Percentiles rank a stretch among this genome's conserved stretches.
Evolutionary conservation across 768 basidiomycete species (phyloP).

Genomic region (Punctularia strigosozonata): DNA sequence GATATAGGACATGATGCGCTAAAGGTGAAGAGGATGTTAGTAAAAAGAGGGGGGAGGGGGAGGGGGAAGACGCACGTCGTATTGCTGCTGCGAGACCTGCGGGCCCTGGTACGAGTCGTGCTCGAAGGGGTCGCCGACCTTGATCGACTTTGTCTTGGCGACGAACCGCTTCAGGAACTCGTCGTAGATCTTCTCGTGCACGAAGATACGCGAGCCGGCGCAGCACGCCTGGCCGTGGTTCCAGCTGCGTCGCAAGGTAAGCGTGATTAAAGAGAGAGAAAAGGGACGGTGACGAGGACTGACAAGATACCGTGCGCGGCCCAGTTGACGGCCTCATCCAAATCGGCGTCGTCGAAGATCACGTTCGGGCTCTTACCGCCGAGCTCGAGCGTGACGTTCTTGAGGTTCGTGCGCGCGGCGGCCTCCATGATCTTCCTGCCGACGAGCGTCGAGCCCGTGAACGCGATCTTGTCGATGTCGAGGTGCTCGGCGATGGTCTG

Average conservation of each 20-base stretch:
- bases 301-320: conserved; percentile 47
- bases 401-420: conserved; percentile 49
- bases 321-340: conserved; percentile 49
- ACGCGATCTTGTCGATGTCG: conserved; percentile 55
- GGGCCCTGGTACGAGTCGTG: conserved; percentile 59
- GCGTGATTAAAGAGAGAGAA: conserved; percentile 1
- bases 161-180: conserved; percentile 53
- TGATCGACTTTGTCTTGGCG: conserved; percentile 37
- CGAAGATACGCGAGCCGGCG: conserved; percentile 74
- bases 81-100: conserved; percentile 67
- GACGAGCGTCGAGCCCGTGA: conserved; percentile 59
- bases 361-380: conserved; percentile 61
- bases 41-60: neutral
- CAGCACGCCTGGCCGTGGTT: conserved; percentile 74
- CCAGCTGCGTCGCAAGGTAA: conserved; percentile 27
- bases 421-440: conserved; percentile 56
- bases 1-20: conserved; percentile 56
- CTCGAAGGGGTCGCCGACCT: conserved; percentile 64
- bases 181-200: conserved; percentile 74
- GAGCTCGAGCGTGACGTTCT: conserved; percentile 60
- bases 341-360: conserved; percentile 50
- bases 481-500: conserved; percentile 44
- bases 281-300: conserved; percentile 12
- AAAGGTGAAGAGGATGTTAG: conserved; percentile 5
- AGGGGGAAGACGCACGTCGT: conserved; percentile 35